phyloP scores from a whole-genome alignment of 2,329 filamentous ascomycete species.

The Microcyclosporella mali region DNA sequence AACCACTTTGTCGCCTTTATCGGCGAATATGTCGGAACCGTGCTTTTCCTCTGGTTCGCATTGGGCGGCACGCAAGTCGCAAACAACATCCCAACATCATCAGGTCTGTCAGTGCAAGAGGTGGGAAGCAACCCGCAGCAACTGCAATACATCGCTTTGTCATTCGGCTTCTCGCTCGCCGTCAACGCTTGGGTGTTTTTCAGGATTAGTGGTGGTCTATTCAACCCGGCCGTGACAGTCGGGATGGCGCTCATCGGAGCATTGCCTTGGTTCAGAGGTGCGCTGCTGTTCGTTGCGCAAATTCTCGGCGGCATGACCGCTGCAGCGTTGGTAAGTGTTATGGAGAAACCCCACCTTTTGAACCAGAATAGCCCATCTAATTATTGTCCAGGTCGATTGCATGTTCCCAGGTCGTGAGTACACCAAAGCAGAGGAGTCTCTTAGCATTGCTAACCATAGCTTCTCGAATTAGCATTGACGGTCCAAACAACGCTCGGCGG shows the following conservation, averaged over 20 bases:
- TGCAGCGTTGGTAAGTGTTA: slow-evolving; percentile 24
- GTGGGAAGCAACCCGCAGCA: slow-evolving; percentile 32
- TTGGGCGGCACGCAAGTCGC: slow-evolving; percentile 42
- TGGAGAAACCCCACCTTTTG: no score
- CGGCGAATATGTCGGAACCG: slow-evolving; percentile 41
- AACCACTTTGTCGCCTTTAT: slow-evolving; percentile 29
- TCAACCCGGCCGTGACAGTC: slow-evolving; percentile 32
- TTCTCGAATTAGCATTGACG: slow-evolving; percentile 30
- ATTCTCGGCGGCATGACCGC: slow-evolving; percentile 33
- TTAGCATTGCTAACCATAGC: no score
- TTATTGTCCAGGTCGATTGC: no score
- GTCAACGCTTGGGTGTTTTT: slow-evolving; percentile 39
- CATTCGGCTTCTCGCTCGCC: slow-evolving; percentile 37
- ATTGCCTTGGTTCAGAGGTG: slow-evolving; percentile 30
- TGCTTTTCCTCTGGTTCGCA: slow-evolving; percentile 43
- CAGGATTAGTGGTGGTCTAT: slow-evolving; percentile 31
- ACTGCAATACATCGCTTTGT: slow-evolving; percentile 35
- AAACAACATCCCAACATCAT: slow-evolving; percentile 31
- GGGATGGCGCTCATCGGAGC: slow-evolving; percentile 29
- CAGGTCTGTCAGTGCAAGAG: slow-evolving; percentile 19
- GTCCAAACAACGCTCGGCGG: slow-evolving; percentile 30
- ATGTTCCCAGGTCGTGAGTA: no score
- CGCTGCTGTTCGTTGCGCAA: slow-evolving; percentile 31
- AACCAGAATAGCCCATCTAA: no score
- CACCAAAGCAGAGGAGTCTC: no score